Evolutionary conservation across 2,329 filamentous ascomycete species (phyloP).

Genomic region (Parafenestella ontariensis): DNA sequence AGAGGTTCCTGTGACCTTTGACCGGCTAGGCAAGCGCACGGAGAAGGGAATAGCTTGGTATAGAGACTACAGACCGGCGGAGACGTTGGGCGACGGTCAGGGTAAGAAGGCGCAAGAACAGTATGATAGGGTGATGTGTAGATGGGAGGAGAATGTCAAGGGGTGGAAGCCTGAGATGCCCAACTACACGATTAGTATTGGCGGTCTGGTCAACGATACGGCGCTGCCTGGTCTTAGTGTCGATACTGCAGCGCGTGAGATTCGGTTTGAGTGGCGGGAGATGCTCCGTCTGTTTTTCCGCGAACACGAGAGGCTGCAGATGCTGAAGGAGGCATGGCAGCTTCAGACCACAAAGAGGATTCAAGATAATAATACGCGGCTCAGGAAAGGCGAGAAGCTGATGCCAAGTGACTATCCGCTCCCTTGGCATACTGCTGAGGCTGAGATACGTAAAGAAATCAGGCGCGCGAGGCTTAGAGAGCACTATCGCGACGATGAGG

Average conservation of each 20-base stretch:
- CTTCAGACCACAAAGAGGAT: slow-evolving; percentile 11
- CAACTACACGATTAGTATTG: slow-evolving; percentile 40
- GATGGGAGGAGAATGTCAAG: slow-evolving; percentile 38
- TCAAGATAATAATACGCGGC: slow-evolving; percentile 12
- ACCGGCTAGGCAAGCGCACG: slow-evolving; percentile 17
- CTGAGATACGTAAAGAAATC: slow-evolving; percentile 30
- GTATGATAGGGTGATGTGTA: slow-evolving; percentile 22
- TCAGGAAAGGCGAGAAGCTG: slow-evolving; percentile 24
- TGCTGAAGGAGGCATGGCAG: slow-evolving; percentile 16
- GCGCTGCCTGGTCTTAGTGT: slow-evolving; percentile 32
- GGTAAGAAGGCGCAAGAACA: slow-evolving; percentile 8
- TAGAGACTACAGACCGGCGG: slow-evolving; percentile 17
- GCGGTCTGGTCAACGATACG: slow-evolving; percentile 43
- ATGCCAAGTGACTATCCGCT: slow-evolving; percentile 17
- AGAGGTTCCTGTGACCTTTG: slow-evolving; percentile 31
- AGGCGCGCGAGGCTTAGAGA: slow-evolving; percentile 33
- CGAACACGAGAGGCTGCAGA: slow-evolving; percentile 29
- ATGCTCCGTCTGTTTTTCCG: slow-evolving; percentile 42
- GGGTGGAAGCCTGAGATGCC: slow-evolving; percentile 37
- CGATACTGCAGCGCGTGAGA: slow-evolving; percentile 23
- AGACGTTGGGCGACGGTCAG: background rate
- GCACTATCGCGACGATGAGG: slow-evolving; percentile 28
- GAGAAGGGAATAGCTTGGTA: slow-evolving; percentile 26
- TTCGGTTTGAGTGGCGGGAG: slow-evolving; percentile 36
- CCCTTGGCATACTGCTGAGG: slow-evolving; percentile 17